A percentile compares a stretch with the other conserved stretches of the same genome.
Conservation (phyloP, 805 yeast genomes). For the Candida fluviatilis region DNA sequence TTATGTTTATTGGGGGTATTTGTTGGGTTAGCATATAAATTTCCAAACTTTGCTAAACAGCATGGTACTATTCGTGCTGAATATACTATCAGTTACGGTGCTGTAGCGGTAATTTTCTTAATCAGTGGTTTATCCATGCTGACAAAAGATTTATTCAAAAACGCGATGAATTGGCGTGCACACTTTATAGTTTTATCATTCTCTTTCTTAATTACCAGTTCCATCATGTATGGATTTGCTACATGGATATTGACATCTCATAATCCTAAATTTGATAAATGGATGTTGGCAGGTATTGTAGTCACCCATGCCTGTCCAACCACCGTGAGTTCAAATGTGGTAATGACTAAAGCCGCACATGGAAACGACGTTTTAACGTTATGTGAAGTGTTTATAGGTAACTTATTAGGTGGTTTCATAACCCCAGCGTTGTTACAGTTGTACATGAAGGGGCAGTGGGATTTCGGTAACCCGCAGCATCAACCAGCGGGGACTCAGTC, state of each 20-base stretch:
- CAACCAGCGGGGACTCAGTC: constrained; percentile 46
- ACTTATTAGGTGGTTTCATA: constrained; percentile 78
- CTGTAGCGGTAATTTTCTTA: constrained; percentile 80
- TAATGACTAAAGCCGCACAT: constrained; percentile 82
- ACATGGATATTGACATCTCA: constrained; percentile 59
- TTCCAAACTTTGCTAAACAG: constrained; percentile 78
- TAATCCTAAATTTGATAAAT: constrained; percentile 58
- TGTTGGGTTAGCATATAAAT: constrained; percentile 70
- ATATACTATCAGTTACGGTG: constrained; percentile 78
- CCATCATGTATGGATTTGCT: constrained; percentile 71
- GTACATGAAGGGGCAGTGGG: constrained; percentile 57
- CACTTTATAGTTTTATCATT: constrained; percentile 65
- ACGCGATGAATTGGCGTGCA: constrained; percentile 76
- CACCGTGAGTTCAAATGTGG: constrained; percentile 87
- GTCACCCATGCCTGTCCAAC: constrained; percentile 89
- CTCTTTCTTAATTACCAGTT: constrained; percentile 68
- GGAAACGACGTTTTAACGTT: constrained; percentile 78
- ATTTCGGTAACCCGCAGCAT: constrained; percentile 69
- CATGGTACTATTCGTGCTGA: constrained; percentile 75
- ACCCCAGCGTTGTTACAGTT: constrained; percentile 83
- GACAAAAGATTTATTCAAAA: constrained; percentile 55
- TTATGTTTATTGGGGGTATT: constrained; percentile 67
- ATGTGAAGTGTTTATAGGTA: constrained; percentile 84
- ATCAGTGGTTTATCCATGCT: constrained; percentile 79
- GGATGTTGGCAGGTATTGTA: constrained; percentile 78